phyloP scores from a whole-genome alignment of 1,284 basidiomycete genomes.

The Kwoniella shivajii region DNA sequence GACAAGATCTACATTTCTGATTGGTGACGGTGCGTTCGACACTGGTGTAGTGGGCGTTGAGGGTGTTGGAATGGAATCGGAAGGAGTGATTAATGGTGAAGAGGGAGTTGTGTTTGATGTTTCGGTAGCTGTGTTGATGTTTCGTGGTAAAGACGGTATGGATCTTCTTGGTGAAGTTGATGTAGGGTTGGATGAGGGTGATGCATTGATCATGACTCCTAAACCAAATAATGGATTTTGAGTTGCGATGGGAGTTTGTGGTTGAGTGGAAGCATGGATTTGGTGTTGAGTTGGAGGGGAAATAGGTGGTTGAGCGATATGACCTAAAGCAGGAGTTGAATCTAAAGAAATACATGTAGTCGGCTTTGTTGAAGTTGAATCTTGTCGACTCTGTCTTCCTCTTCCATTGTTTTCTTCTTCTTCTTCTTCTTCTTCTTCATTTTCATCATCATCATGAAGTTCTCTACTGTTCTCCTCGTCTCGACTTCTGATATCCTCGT shows the following conservation, averaged over 20 bases:
- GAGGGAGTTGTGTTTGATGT: no score
- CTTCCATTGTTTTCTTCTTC: no score
- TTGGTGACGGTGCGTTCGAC: background rate
- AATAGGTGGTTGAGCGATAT: slow-evolving; percentile 82
- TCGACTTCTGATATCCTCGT: background rate
- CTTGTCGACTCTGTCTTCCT: slow-evolving; percentile 56
- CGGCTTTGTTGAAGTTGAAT: slow-evolving; percentile 79
- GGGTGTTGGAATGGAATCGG: background rate
- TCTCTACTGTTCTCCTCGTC: background rate
- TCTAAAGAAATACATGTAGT: slow-evolving; percentile 91
- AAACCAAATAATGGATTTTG: background rate
- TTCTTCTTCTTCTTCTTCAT: slow-evolving; percentile 67
- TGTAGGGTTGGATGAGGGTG: background rate
- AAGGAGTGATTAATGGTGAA: slow-evolving; percentile 53
- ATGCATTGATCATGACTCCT: background rate
- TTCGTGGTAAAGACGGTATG: background rate
- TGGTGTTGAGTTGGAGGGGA: slow-evolving; percentile 39
- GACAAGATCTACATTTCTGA: background rate
- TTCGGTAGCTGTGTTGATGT: background rate
- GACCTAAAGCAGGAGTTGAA: slow-evolving; percentile 73
- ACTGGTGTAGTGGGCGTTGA: slow-evolving; percentile 1
- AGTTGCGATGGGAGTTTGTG: background rate
- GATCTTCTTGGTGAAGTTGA: background rate
- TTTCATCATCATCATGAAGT: background rate
- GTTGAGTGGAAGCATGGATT: background rate